These are phyloP conservation scores for Discostella stelligera DNA, from an alignment of 352 stramenopile species.

Conservation along the genomic window DNA sequence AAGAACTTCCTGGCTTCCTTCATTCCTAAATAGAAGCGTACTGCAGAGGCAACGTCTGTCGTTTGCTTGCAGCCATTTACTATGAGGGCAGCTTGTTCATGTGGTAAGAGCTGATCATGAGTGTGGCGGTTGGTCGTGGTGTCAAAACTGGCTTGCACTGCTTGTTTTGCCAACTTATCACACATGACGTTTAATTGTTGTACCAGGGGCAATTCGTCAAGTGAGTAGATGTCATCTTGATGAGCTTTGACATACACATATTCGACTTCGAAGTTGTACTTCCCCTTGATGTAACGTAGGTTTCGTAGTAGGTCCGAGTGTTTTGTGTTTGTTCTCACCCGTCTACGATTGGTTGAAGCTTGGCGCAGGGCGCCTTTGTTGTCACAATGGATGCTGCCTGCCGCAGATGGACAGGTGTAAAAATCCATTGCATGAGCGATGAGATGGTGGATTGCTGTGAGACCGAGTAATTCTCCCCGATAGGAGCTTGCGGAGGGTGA, in stretches of 20 bases:
- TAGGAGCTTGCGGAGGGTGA: not conserved
- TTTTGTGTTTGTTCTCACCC: not conserved
- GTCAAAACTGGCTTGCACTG: slow-evolving; percentile 5
- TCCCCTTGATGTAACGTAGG: not conserved
- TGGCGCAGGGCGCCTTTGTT: slow-evolving; percentile 21
- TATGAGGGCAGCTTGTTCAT: slow-evolving; percentile 22
- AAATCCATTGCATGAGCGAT: not conserved
- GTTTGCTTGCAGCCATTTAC: slow-evolving; percentile 15
- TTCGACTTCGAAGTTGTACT: not conserved
- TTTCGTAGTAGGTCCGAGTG: not conserved
- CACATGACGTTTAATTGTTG: slow-evolving; percentile 28
- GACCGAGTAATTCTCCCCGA: slow-evolving; percentile 6
- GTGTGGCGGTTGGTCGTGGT: not conserved
- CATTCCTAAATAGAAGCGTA: slow-evolving; percentile 5
- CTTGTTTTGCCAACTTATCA: slow-evolving; percentile 18
- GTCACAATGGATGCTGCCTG: slow-evolving; percentile 13
- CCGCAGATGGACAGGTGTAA: not conserved
- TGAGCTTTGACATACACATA: slow-evolving; percentile 26
- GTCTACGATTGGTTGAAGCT: not conserved
- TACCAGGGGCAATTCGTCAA: slow-evolving; percentile 5
- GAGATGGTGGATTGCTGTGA: slow-evolving; percentile 1
- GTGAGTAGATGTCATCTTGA: slow-evolving; percentile 15
- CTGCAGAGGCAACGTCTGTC: not conserved
- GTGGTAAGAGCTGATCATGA: slow-evolving; percentile 22
- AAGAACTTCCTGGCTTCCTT: slow-evolving; percentile 16